phyloP scores from a whole-genome alignment of 75 land plant species.

The Chamaecyparis obtusa region DNA sequence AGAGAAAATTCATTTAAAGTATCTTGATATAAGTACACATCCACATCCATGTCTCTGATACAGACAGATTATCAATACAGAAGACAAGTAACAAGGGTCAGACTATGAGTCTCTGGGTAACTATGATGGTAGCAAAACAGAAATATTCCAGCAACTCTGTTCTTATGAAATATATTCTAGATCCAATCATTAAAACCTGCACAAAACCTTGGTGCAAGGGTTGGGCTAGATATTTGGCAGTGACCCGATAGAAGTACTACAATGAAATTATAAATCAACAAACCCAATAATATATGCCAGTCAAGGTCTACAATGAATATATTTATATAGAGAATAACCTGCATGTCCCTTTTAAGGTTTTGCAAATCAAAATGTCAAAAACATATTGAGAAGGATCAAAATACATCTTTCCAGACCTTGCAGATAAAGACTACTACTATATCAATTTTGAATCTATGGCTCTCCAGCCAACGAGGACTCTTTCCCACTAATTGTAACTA shows the following conservation, averaged over 20 bases:
- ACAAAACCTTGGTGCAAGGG: background rate
- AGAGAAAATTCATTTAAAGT: no score
- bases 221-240: background rate
- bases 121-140: background rate
- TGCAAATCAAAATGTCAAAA: background rate
- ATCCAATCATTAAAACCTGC: background rate
- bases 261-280: no score
- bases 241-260: no score
- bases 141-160: background rate
- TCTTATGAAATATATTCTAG: background rate
- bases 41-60: no score
- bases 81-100: no score
- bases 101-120: no score
- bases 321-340: background rate
- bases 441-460: no score
- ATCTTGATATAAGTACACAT: no score
- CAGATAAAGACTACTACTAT: background rate
- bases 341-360: background rate
- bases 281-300: background rate
- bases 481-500: no score
- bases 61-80: no score
- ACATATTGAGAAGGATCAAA: background rate
- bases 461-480: no score
- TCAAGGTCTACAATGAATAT: background rate
- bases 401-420: background rate